A percentile compares a stretch with the other conserved stretches of the same genome.
Conservation (phyloP, 2,329 filamentous ascomycete genomes). For the Fusarium nematophilum region DNA sequence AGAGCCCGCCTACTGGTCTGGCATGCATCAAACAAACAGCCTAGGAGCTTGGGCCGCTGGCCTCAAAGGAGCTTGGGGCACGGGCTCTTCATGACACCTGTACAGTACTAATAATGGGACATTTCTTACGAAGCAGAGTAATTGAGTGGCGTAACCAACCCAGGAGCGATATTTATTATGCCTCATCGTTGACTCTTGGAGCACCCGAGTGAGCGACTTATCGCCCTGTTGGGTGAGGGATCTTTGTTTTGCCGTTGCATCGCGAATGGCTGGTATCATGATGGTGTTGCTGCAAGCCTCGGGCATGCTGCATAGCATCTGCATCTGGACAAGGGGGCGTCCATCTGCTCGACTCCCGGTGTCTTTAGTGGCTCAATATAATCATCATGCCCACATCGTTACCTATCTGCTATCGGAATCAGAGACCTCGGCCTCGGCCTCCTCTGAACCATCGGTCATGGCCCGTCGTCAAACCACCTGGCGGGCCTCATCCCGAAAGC, state of each 20-base stretch:
- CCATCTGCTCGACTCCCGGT: not conserved
- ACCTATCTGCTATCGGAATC: not conserved
- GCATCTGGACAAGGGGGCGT: not conserved
- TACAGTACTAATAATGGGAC: constrained; percentile 1
- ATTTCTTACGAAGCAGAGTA: not conserved
- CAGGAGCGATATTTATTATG: not conserved
- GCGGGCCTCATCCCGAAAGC: not conserved
- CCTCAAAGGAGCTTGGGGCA: constrained; percentile 23
- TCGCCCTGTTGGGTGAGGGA: not conserved
- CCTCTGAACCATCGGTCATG: not conserved
- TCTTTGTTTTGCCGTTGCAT: not conserved
- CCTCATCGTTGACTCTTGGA: too few species aligned
- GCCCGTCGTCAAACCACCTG: too few species aligned
- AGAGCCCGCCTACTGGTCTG: constrained; percentile 20
- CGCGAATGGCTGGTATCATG: constrained; percentile 30
- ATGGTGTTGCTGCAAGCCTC: constrained; percentile 15
- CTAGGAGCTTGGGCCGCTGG: constrained; percentile 18
- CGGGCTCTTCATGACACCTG: constrained; percentile 6
- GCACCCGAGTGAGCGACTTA: constrained; percentile 16
- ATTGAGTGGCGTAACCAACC: not conserved
- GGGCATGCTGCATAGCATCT: not conserved
- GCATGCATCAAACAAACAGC: not conserved
- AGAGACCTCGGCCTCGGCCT: not conserved
- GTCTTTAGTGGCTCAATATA: not conserved
- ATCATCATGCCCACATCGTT: not conserved